Conservation (phyloP, 768 basidiomycete genomes). For the Xanthoconium purpureum region DNA sequence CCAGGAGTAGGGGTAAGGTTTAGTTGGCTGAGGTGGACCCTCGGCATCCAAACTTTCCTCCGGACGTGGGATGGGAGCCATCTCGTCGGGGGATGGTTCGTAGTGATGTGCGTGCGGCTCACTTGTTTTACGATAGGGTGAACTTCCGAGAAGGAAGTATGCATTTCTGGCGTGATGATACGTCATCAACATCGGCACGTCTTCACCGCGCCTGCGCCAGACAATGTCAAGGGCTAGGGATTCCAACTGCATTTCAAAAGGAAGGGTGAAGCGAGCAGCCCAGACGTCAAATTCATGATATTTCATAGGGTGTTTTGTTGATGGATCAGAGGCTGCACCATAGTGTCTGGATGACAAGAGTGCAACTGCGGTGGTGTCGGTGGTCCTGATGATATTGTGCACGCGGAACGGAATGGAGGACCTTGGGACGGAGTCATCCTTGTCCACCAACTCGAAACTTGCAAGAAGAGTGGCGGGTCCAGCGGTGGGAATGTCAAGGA, state of each 20-base stretch:
- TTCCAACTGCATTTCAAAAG: constrained; percentile 32
- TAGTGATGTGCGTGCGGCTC: constrained; percentile 37
- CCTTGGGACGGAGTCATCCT: constrained; percentile 20
- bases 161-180: constrained; percentile 45
- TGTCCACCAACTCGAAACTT: constrained; percentile 43
- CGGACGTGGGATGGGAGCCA: constrained; percentile 63
- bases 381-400: constrained; percentile 34
- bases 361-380: constrained; percentile 41
- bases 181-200: constrained; percentile 60
- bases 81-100: constrained; percentile 62
- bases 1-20: constrained; percentile 89
- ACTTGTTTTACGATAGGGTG: constrained; percentile 46
- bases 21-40: constrained; percentile 34
- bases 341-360: constrained; percentile 62
- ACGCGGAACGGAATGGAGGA: constrained; percentile 38
- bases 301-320: constrained; percentile 20
- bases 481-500: constrained; percentile 44
- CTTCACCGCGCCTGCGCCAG: constrained; percentile 70
- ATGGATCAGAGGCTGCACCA: constrained; percentile 22
- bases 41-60: constrained; percentile 52
- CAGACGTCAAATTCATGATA: constrained; percentile 61
- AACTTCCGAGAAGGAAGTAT: constrained; percentile 59
- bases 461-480: constrained; percentile 48
- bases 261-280: constrained; percentile 52
- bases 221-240: constrained; percentile 45